phyloP scores from a whole-genome alignment of 441 rosid genomes.

The Isatis lusitanica region DNA sequence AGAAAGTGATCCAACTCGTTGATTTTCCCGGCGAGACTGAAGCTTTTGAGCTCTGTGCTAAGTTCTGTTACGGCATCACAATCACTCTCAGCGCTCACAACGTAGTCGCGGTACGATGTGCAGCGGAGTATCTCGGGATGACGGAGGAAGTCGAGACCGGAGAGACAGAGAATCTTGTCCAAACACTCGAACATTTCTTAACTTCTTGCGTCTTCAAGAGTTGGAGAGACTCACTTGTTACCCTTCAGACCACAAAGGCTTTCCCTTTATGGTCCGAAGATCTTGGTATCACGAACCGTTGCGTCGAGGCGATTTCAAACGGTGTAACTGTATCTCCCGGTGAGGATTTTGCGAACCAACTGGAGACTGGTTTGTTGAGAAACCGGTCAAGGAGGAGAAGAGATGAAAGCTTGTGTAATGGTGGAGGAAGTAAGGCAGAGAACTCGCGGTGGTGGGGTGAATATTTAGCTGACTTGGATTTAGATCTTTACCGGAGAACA shows the following conservation, averaged over 20 bases:
- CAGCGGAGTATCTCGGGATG: slow-evolving; percentile 72
- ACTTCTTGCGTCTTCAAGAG: slow-evolving; percentile 59
- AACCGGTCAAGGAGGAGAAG: slow-evolving; percentile 70
- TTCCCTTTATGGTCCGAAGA: slow-evolving; percentile 68
- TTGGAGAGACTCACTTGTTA: slow-evolving; percentile 62
- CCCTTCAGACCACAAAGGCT: slow-evolving; percentile 56
- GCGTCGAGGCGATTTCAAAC: slow-evolving; percentile 55
- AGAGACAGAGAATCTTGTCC: slow-evolving; percentile 64
- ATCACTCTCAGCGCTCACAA: slow-evolving; percentile 70
- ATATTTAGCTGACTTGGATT: slow-evolving; percentile 61
- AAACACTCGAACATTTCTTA: slow-evolving; percentile 63
- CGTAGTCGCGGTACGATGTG: slow-evolving; percentile 62
- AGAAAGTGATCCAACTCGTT: slow-evolving; percentile 51
- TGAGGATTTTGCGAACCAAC: slow-evolving; percentile 39
- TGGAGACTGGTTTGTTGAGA: slow-evolving; percentile 64
- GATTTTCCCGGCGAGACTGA: slow-evolving; percentile 69
- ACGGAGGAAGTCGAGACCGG: slow-evolving; percentile 51
- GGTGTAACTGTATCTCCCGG: slow-evolving; percentile 26
- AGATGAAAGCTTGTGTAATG: slow-evolving; percentile 62
- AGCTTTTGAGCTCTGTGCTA: slow-evolving; percentile 71
- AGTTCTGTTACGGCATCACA: slow-evolving; percentile 76
- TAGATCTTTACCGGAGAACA: slow-evolving; percentile 65
- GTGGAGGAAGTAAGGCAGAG: slow-evolving; percentile 49
- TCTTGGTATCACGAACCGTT: slow-evolving; percentile 61
- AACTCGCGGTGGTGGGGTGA: slow-evolving; percentile 69